A percentile compares a stretch with the other conserved stretches of the same genome.
Evolutionary conservation across 306 rosid genomes (phyloP).

Genomic region (Crataegus laevigata): DNA sequence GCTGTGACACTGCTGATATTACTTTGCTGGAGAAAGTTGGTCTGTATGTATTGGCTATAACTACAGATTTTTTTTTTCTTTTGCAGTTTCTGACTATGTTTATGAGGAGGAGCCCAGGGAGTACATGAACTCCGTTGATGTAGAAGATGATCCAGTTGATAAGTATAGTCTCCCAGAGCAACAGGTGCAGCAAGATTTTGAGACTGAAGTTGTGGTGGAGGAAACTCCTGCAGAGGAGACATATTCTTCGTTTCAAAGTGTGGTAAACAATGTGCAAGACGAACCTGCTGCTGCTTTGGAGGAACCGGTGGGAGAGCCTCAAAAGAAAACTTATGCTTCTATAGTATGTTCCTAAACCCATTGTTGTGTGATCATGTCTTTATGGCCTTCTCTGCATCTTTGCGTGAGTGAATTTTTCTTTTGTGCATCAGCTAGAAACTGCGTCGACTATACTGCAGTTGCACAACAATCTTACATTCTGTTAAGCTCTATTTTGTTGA

Average conservation of each 20-base stretch:
- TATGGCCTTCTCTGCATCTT: background rate
- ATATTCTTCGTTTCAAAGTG: slow-evolving; percentile 35
- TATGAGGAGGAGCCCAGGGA: slow-evolving; percentile 83
- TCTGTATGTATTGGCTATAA: background rate
- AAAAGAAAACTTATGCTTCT: slow-evolving; percentile 82
- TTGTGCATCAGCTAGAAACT: background rate
- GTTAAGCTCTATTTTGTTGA: background rate
- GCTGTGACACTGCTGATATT: slow-evolving; percentile 5
- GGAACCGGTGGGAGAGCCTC: slow-evolving; percentile 69
- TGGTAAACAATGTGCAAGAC: slow-evolving; percentile 40
- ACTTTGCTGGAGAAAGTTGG: background rate
- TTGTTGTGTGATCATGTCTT: background rate
- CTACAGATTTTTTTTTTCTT: slow-evolving; percentile 8
- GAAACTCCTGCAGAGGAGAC: slow-evolving; percentile 64
- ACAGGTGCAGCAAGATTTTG: slow-evolving; percentile 54
- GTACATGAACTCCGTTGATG: slow-evolving; percentile 54
- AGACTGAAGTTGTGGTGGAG: slow-evolving; percentile 68
- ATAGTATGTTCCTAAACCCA: slow-evolving; percentile 47
- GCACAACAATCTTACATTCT: background rate
- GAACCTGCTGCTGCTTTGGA: slow-evolving; percentile 40
- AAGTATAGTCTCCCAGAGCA: slow-evolving; percentile 87
- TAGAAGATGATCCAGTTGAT: slow-evolving; percentile 83
- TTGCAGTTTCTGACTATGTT: slow-evolving; percentile 59
- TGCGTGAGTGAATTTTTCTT: background rate
- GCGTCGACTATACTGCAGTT: background rate